A percentile compares a stretch with the other conserved stretches of the same genome.
phyloP scores from a whole-genome alignment of 169 alveolate species.

The Theileria orientalis region DNA sequence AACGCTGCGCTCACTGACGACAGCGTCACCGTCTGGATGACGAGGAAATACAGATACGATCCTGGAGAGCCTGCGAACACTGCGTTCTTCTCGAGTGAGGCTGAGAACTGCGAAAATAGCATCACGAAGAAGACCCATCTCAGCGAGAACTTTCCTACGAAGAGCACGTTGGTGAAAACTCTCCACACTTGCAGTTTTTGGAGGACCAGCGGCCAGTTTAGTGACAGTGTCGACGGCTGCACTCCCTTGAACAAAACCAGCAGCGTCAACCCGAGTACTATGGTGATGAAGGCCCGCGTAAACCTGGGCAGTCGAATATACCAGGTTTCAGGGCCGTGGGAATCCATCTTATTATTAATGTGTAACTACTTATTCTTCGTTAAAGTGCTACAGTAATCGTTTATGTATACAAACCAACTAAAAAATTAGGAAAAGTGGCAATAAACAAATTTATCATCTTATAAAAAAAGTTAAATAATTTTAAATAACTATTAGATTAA shows the following conservation, averaged over 20 bases:
- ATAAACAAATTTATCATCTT: no score
- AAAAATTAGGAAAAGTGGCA: no score
- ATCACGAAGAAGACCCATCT: conserved; percentile 81
- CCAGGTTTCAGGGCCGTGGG: conserved; percentile 81
- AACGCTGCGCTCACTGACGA: conserved; percentile 70
- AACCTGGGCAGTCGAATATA: conserved; percentile 81
- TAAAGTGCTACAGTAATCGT: neutral
- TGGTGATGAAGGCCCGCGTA: conserved; percentile 78
- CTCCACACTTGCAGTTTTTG: conserved; percentile 80
- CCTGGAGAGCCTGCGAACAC: conserved; percentile 72
- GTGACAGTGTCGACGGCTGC: conserved; percentile 71
- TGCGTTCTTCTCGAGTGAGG: conserved; percentile 76
- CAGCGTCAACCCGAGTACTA: conserved; percentile 73
- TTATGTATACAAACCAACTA: no score
- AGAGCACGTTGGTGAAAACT: conserved; percentile 75
- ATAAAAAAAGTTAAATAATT: no score
- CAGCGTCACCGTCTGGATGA: conserved; percentile 71
- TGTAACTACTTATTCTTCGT: no score
- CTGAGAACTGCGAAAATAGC: conserved; percentile 79
- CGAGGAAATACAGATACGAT: conserved; percentile 78
- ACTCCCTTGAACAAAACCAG: conserved; percentile 71
- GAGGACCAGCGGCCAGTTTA: conserved; percentile 79
- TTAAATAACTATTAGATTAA: no score
- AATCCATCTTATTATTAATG: conserved; percentile 34
- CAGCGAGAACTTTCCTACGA: conserved; percentile 84